A percentile compares a stretch with the other conserved stretches of the same genome.
Conservation (phyloP, 129 eudicot species). For the Arctium lappa region DNA sequence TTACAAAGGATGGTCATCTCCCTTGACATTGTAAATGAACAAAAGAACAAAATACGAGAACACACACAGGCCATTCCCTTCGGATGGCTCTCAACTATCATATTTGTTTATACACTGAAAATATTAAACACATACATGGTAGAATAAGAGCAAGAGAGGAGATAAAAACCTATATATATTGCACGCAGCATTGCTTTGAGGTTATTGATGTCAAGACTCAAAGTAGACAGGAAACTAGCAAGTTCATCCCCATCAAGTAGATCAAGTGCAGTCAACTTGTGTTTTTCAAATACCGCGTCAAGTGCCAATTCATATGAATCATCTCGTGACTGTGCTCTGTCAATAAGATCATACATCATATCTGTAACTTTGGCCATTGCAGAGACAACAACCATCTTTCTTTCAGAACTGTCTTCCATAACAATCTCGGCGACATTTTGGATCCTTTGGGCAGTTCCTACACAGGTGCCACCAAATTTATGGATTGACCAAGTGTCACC, state of each 20-base stretch:
- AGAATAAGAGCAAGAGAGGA: neutral
- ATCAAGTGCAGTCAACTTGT: constrained; percentile 70
- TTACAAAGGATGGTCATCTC: neutral
- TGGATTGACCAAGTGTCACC: constrained; percentile 94
- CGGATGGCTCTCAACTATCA: neutral
- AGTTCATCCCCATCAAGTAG: constrained; percentile 85
- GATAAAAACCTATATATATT: constrained; percentile 68
- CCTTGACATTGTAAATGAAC: neutral
- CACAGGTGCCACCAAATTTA: constrained; percentile 99
- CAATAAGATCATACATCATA: constrained; percentile 94
- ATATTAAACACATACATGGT: neutral
- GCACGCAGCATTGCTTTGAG: constrained; percentile 97
- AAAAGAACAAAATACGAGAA: neutral
- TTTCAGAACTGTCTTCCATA: constrained; percentile 55
- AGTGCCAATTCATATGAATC: constrained; percentile 66
- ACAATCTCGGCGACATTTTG: constrained; percentile 80
- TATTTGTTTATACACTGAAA: neutral
- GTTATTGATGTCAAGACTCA: constrained; percentile 66
- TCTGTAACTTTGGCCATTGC: constrained; percentile 99
- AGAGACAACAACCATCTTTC: constrained; percentile 94
- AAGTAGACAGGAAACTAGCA: constrained; percentile 49
- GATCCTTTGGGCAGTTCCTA: constrained; percentile 84
- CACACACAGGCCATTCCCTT: neutral
- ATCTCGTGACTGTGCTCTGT: constrained; percentile 81
- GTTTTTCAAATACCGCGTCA: constrained; percentile 89